Conservation (phyloP, 1,139 yeast genomes). For the Meyerozyma carpophila region DNA sequence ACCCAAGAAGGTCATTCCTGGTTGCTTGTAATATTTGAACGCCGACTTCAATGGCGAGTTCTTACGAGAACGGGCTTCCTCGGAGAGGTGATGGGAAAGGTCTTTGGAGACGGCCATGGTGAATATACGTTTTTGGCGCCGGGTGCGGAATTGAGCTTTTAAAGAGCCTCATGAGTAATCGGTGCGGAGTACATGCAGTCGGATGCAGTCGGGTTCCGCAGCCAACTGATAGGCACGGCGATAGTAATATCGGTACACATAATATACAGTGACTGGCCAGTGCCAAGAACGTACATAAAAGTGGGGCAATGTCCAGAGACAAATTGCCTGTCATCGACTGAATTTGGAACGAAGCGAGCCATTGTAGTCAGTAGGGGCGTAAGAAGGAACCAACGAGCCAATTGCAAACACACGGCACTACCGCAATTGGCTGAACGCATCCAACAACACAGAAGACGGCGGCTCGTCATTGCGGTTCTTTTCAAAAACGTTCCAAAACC, state of each 20-base stretch:
- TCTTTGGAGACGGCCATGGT: conserved; percentile 44
- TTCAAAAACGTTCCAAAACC: conserved; percentile 92
- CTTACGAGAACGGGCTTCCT: conserved; percentile 70
- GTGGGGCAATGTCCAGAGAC: no score
- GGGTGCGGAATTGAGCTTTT: background rate
- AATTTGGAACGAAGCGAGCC: no score
- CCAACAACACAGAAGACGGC: conserved; percentile 61
- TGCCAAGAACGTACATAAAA: no score
- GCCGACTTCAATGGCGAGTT: conserved; percentile 82
- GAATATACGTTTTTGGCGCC: background rate
- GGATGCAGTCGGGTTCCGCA: no score
- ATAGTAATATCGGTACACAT: background rate
- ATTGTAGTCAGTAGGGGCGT: no score
- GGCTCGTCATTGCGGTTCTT: conserved; percentile 56
- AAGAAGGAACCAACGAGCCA: no score
- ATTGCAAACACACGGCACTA: no score
- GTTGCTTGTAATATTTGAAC: conserved; percentile 67
- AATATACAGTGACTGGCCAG: background rate
- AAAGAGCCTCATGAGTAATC: background rate
- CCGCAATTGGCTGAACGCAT: conserved; percentile 75
- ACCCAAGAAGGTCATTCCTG: conserved; percentile 81
- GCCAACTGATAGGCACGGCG: background rate
- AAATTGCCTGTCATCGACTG: no score
- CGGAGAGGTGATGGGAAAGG: conserved; percentile 68
- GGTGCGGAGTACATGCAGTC: background rate